Conservation (phyloP, 2,329 filamentous ascomycete genomes). For the Trichophyton simii region DNA sequence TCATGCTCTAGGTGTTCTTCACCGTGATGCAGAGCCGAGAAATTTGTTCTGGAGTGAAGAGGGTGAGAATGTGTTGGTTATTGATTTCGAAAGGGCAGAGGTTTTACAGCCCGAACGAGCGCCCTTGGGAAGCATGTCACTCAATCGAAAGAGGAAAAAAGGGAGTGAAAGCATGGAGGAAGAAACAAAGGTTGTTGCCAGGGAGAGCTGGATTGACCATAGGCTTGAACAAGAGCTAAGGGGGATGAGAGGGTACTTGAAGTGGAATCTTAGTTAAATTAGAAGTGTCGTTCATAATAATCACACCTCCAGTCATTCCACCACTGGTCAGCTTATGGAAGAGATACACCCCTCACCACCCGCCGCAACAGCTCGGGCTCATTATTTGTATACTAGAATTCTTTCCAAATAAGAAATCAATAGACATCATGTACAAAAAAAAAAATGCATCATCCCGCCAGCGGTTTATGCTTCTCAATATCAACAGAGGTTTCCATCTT, state of each 20-base stretch:
- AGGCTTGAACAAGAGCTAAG: no score
- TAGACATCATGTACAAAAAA: background rate
- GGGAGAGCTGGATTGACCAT: no score
- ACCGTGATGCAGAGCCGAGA: constrained; percentile 3
- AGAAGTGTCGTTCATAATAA: no score
- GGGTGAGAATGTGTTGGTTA: constrained; percentile 9
- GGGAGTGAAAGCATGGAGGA: background rate
- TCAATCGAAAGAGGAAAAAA: background rate
- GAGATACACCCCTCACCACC: no score
- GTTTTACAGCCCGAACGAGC: background rate
- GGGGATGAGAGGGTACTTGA: no score
- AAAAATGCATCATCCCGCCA: background rate
- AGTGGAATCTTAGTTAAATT: no score
- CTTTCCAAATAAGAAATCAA: background rate
- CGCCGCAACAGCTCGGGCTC: no score
- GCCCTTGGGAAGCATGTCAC: background rate
- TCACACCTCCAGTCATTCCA: no score
- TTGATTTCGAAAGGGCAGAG: constrained; percentile 10
- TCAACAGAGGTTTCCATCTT: background rate
- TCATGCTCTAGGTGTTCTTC: constrained; percentile 9
- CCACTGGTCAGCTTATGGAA: no score
- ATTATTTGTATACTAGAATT: no score
- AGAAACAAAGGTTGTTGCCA: no score
- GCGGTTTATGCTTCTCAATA: background rate
- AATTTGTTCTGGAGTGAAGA: constrained; percentile 12